Evolutionary conservation across 1,284 basidiomycete species (phyloP).

Genomic region (Puccinia polysora): DNA sequence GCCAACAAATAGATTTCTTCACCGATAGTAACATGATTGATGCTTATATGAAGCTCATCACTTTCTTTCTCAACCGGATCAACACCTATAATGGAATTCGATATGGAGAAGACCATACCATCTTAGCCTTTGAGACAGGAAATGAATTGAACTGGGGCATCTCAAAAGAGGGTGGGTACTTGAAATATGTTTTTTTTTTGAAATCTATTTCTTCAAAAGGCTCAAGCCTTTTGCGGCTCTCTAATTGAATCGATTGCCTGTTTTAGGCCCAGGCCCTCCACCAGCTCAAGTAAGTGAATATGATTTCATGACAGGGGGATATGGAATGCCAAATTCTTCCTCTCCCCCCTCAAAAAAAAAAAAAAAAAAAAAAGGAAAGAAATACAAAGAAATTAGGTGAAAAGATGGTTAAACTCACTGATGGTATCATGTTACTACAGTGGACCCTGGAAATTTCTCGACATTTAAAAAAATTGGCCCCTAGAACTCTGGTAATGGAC

Average conservation of each 20-base stretch:
- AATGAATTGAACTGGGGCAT: conserved; percentile 18
- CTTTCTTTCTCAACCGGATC: not conserved
- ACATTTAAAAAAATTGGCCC: not conserved
- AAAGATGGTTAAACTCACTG: not conserved
- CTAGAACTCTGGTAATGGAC: not conserved
- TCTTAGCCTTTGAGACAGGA: conserved; percentile 10
- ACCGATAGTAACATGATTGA: not conserved
- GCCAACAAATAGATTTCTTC: not conserved
- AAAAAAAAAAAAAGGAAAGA: too few species aligned
- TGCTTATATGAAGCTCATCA: conserved; percentile 8
- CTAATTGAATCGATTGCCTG: not conserved
- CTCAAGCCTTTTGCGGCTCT: not conserved
- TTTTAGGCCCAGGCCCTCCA: not conserved
- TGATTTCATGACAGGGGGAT: too few species aligned
- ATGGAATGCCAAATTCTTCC: too few species aligned
- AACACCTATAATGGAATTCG: conserved; percentile 12
- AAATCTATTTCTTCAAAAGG: not conserved
- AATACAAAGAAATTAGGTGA: too few species aligned
- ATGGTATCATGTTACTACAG: not conserved
- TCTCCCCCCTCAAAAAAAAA: too few species aligned
- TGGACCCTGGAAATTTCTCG: not conserved
- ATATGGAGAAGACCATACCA: conserved; percentile 10
- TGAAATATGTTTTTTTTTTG: not conserved
- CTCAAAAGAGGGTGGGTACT: too few species aligned
- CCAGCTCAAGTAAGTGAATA: conserved; percentile 1